phyloP scores from a whole-genome alignment of 129 eudicot species.

The Solidago caesia region DNA sequence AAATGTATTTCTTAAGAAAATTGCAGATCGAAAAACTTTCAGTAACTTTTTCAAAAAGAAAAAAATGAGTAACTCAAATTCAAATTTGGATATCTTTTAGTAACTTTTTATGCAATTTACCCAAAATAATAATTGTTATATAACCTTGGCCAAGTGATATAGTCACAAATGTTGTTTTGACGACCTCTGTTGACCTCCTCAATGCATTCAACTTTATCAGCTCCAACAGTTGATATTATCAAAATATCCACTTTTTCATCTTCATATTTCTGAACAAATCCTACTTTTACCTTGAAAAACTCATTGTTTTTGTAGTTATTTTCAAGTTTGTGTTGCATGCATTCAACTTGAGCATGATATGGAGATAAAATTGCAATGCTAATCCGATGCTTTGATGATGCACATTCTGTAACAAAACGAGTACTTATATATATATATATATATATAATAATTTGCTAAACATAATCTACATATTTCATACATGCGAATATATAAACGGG shows the following conservation, averaged over 20 bases:
- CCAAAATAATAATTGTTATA: background rate
- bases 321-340: constrained; percentile 40
- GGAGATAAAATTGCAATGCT: constrained; percentile 62
- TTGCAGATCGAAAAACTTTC: too few relatives aligned
- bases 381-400: constrained; percentile 33
- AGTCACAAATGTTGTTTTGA: constrained; percentile 34
- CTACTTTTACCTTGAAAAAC: constrained; percentile 42
- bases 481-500: too few relatives aligned
- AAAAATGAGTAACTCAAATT: too few relatives aligned
- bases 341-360: constrained; percentile 49
- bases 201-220: constrained; percentile 28
- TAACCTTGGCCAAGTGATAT: constrained; percentile 57
- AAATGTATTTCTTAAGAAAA: too few relatives aligned
- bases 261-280: constrained; percentile 43
- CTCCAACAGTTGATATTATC: constrained; percentile 56
- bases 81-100: background rate
- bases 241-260: constrained; percentile 47
- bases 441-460: background rate
- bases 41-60: too few relatives aligned
- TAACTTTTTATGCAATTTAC: background rate
- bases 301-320: constrained; percentile 18
- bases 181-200: constrained; percentile 32
- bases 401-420: constrained; percentile 40
- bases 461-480: too few relatives aligned
- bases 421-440: background rate